Conservation (phyloP, 352 stramenopile species). For the Phytophthora boehmeriae region DNA sequence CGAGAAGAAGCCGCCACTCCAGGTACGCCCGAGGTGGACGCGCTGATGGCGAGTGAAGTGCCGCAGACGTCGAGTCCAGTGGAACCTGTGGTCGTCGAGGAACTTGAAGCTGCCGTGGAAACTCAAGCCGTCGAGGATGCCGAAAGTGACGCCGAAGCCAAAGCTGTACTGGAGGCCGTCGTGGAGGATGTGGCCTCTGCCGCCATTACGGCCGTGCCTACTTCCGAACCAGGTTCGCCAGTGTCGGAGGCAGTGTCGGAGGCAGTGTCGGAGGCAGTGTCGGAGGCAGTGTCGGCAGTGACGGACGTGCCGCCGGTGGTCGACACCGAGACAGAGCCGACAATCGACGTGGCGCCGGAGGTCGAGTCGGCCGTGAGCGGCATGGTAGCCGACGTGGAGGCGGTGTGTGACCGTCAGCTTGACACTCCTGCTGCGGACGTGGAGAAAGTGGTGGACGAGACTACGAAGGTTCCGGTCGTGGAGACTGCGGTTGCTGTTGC, state of each 20-base stretch:
- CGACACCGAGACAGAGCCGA: background rate
- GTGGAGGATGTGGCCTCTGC: background rate
- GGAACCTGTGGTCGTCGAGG: background rate
- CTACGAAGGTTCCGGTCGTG: background rate
- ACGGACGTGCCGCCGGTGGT: background rate
- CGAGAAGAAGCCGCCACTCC: background rate
- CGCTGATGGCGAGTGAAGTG: background rate
- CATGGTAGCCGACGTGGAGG: slow-evolving; percentile 4
- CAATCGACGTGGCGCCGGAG: background rate
- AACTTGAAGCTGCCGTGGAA: background rate
- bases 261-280: background rate
- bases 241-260: no score
- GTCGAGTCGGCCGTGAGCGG: slow-evolving; percentile 1
- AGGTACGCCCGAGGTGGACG: background rate
- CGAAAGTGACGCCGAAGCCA: background rate
- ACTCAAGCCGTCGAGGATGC: background rate
- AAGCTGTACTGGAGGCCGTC: background rate
- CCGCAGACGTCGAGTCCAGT: background rate
- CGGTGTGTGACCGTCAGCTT: no score
- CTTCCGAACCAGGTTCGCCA: no score
- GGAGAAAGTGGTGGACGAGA: slow-evolving; percentile 2
- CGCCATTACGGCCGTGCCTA: background rate
- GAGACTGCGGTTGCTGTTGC: background rate
- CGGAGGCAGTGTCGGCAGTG: background rate
- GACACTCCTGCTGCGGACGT: background rate